Evolutionary conservation across 331 rosid species (phyloP), one percentile per base, ranked within the genome.

Genomic region (Spiraea crenata): DNA sequence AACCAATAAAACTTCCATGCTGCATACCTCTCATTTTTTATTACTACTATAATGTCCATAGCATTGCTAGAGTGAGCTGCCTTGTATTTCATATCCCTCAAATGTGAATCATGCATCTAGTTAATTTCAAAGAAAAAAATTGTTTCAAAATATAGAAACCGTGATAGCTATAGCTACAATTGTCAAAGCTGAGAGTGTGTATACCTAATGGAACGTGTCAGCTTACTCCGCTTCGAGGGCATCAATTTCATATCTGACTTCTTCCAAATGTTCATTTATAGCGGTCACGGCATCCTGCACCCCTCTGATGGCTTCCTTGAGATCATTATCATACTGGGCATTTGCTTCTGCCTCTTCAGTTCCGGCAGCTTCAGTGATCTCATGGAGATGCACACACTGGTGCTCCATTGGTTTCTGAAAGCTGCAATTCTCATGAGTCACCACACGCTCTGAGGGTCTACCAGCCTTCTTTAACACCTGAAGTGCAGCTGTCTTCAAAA

Each of bases 301-400:
- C 45, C 96, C 96, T 82, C 82, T 85, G 57, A 93, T 87, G 58
- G 97, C 97, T 80, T 93, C 95, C 67, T 90, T 93, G 57, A 93
- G 85, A 69, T 90, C 96, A 76, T 82, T 90, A 71, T 93, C 98
- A 65, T 84, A 88, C 74, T 85, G 90, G 1, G 98, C 96, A 73
- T 90, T 83, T 4, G 86, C 97, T 78, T 93, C 98, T 58, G 96
- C 98, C 71, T 93, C 98, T 76, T 92, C 96, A 1, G 95, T 93
- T 49, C 96, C 97, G 0, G 90, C 78, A 71, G 90, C 90, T 69
- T 88, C 97, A 0, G 98, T 88, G 64, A 90, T 90, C 85, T 90
- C 96, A 38, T 81, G 90, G 45, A 90, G 88, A 66, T 85, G 92
- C 48, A 86, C 85, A 17, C 98, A 93, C 63, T 86, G 89, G 68